Percentiles rank a stretch among this genome's conserved stretches.
Evolutionary conservation across 2,329 filamentous ascomycete species (phyloP).

Genomic region (Penicillium brevicompactum): DNA sequence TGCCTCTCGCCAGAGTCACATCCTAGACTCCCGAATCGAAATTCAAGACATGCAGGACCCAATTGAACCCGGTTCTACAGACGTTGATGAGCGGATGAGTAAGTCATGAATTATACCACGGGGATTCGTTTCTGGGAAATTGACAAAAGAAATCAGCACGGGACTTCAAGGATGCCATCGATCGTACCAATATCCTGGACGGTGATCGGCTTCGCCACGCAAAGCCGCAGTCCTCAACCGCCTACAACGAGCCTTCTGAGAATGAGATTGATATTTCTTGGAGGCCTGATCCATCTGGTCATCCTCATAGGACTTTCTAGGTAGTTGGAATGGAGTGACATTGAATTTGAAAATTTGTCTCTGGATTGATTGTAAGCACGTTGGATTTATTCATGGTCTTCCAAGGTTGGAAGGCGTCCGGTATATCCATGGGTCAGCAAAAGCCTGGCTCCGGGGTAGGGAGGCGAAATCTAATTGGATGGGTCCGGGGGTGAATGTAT

Average conservation of each 20-base stretch:
- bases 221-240: conserved; percentile 13
- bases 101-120: not conserved
- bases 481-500: not conserved
- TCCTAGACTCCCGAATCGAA: not conserved
- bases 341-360: not conserved
- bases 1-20: not conserved
- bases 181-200: conserved; percentile 17
- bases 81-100: conserved; percentile 8
- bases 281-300: conserved; percentile 6
- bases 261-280: conserved; percentile 14
- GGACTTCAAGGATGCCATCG: conserved; percentile 21
- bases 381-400: too few relatives aligned
- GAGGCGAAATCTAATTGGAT: not conserved
- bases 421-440: too few relatives aligned
- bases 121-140: not conserved
- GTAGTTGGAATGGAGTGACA: not conserved
- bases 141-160: conserved; percentile 2
- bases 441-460: not conserved
- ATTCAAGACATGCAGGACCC: not conserved
- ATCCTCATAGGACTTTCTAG: conserved; percentile 5
- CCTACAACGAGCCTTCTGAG: conserved; percentile 19
- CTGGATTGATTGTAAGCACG: too few relatives aligned
- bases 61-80: not conserved
- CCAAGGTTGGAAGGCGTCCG: too few relatives aligned
- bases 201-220: conserved; percentile 18